Base-by-base conservation (phyloP, 176 grass and related monocot genomes). In the Carex cristatella region DNA sequence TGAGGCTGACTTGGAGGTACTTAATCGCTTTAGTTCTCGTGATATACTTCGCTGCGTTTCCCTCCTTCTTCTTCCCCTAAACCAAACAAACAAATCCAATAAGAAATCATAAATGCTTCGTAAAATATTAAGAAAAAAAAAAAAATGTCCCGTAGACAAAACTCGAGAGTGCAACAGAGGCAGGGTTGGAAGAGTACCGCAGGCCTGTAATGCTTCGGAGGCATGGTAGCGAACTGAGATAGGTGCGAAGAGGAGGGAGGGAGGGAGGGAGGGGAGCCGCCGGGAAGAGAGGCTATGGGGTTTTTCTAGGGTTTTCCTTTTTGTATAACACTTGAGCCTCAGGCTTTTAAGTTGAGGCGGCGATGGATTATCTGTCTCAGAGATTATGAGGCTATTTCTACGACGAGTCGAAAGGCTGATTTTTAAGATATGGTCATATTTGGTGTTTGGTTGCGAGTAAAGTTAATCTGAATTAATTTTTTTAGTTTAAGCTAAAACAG, bases 41-140 rank as follows among this genome's bases (percentile, higher is more conserved):
- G 83, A 95, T 92, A 82, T 95, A 99, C 90, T 94, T 95, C n/a
- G 91, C 96, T 4, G 90, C 91, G 42, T 95, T 99, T 73, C 96
- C 93, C 79, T 99, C 93, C 88, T 99, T 99, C 87, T 92, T 95
- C 96, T 95, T 99, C 44, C 93, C 96, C 96, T 99, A 11, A 1
- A 67, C 7, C 28, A 80, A 53, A 55, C 30, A 80, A 53, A 55
- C 30, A 83, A 84, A 67, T 8, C 80, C 53, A 53, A 6, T 0
- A 71, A 35, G 12, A 83, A 85, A 72, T 49, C 35, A 23, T 69
- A 10, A 87, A 3, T 55, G 10, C 15, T 23, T 48, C 19, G n/a
- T 0, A 30, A 86, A 28, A 28, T 35, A 35, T 0, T 35, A 35
- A 35, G 2, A 3, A 57, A 77, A 3, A 57, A 77, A 77, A 33